Evolutionary conservation across 2,329 filamentous ascomycete genomes (phyloP), one percentile per base, ranked within the genome.

Genomic region (Macrophomina tecta): DNA sequence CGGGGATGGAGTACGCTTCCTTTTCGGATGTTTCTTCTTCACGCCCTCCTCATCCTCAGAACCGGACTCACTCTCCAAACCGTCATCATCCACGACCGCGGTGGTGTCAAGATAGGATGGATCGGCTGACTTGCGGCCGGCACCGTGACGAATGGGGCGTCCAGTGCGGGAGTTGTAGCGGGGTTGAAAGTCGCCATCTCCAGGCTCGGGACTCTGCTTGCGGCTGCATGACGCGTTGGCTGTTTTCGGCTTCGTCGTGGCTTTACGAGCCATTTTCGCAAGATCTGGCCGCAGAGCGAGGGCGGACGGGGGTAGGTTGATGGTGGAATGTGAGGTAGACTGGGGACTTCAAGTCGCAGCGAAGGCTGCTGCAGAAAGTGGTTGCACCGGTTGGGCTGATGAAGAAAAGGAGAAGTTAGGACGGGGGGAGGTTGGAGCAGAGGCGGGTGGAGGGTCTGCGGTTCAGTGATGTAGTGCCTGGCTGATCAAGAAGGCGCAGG

Each of bases 61-160:
- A 34, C 74, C 68, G 46, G 74, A 72, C 18, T 78, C 76, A 18
- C 77, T 75, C 5, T 78, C 73, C 66, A 74, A 71, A 34, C 69
- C 66, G 51, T 74, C 74, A 36, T 77, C 78, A 51, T 78, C 78
- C 38, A 80, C 74, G 62, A 75, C 69, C 4, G 74, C 68, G 14
- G 71, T 71, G 2, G 79, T 79, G 66, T 82, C 79, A 23, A 82
- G 76, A 67, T 77, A 83, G n/a, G 75, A 79, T 2, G 73, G 77
- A 7, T 72, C 69, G 14, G 68, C 69, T 61, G 73, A 73, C 65
- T 75, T 76, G 60, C 72, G 74, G 11, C 79, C 78, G n/a, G 78
- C 77, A 40, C 72, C 76, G 40, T 76, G 75, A 49, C 81, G 78
- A n/a, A 82, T 76, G 6, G 81, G 81, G 5, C 81, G 75, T 55